phyloP scores from a whole-genome alignment of 2,329 filamentous ascomycete species.

The Dothistroma pini region DNA sequence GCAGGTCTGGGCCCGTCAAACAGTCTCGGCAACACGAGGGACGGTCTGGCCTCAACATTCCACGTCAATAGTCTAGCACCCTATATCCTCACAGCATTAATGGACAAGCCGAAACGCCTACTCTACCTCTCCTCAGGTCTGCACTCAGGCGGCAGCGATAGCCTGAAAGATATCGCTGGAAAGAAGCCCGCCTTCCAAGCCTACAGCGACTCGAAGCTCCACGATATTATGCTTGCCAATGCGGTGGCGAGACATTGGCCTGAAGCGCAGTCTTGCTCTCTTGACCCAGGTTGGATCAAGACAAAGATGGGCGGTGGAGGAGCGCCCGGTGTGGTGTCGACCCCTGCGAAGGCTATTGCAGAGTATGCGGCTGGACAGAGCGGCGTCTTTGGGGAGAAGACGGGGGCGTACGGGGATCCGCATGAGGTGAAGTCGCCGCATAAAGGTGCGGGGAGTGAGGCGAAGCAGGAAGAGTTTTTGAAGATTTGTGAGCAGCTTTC shows the following conservation, averaged over 20 bases:
- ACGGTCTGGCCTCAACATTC: constrained; percentile 50
- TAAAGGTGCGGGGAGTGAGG: constrained; percentile 38
- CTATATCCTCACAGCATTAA: constrained; percentile 53
- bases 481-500: constrained; percentile 37
- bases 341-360: constrained; percentile 48
- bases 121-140: constrained; percentile 52
- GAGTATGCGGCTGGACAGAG: constrained; percentile 45
- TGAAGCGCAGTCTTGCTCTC: constrained; percentile 44
- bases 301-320: constrained; percentile 42
- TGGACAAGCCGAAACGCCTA: constrained; percentile 49
- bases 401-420: constrained; percentile 38
- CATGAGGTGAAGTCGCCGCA: constrained; percentile 23
- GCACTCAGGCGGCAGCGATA: constrained; percentile 48
- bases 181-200: constrained; percentile 26
- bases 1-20: constrained; percentile 49
- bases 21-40: constrained; percentile 42
- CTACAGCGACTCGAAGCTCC: constrained; percentile 43
- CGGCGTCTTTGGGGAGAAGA: constrained; percentile 37
- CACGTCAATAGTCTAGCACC: constrained; percentile 57
- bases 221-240: constrained; percentile 54
- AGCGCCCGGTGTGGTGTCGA: constrained; percentile 48
- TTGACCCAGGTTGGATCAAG: constrained; percentile 48
- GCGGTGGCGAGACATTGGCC: constrained; percentile 49
- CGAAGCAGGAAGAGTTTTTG: constrained; percentile 46
- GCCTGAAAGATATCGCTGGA: constrained; percentile 38